Base-by-base conservation (phyloP, 805 yeast genomes). In the Lachancea sp. region DNA sequence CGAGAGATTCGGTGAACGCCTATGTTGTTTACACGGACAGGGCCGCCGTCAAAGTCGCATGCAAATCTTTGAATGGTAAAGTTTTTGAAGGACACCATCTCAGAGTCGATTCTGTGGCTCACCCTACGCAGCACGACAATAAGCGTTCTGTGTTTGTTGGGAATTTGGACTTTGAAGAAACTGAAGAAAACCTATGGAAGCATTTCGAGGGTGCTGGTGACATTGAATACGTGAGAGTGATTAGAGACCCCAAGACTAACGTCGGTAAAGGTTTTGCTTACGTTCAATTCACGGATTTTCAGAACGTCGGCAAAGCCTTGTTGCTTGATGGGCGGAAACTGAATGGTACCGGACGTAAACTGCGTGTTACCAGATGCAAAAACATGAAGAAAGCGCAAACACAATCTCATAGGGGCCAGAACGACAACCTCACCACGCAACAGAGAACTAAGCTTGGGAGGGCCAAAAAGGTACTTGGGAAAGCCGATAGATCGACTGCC, bases 251-350 rank as follows among this genome's bases (percentile, higher is more conserved):
- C 15, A 87, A 87, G 68, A 91, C 97, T 18, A 91, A 93, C 57
- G 72, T 91, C 48, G 99, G 99, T 51, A 93, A 93, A 68, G 99
- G 99, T 5, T 90, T 93, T 69, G 99, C 96, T 5, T 86, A 90
- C 62, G 89, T 93, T 30, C 98, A 91, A 65, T 93, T 90, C 70
- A 76, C 73, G 49, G 91, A 85, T 56, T 65, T 78, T 44, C 66
- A 82, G 45, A 72, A 81, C 35, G 96, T 93, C 9, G 80, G 81
- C 50, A 85, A 86, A 60, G 97, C 96, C 0, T 66, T 93, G 44
- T 66, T 88, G 48, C 68, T 87, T 49, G 78, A 90, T 63, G 91
- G 79, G 38, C 81, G 85, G 67, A 77, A 80, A 47, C 63, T 78
- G 52, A 49, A 49, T 30, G 52, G 51, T 19, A 42, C 51, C 15